A percentile compares a stretch with the other conserved stretches of the same genome.
These are phyloP conservation scores for Hippophae tibetana DNA, from an alignment of 306 rosid genomes.

Conservation along the genomic window DNA sequence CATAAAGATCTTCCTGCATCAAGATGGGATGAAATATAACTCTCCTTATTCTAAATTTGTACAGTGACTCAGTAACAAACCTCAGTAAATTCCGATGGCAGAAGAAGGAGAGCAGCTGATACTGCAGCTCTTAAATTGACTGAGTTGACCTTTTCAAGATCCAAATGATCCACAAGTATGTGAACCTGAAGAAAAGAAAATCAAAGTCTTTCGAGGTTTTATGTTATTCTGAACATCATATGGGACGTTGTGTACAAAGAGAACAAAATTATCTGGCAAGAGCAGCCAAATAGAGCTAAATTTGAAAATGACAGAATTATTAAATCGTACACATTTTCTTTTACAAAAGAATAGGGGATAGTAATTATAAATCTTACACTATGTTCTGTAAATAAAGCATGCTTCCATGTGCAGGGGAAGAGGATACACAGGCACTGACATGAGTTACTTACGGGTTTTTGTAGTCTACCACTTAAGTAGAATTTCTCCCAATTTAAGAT, in stretches of 20 bases:
- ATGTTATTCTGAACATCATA: neutral
- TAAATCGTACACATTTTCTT: no score
- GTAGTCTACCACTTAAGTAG: conserved; percentile 89
- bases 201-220: conserved; percentile 4
- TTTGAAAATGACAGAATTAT: no score
- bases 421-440: neutral
- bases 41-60: conserved; percentile 18
- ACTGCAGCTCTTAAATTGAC: conserved; percentile 74
- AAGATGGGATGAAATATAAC: conserved; percentile 2
- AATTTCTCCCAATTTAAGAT: conserved; percentile 65
- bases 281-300: no score
- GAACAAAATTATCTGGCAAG: no score
- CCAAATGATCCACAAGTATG: conserved; percentile 55
- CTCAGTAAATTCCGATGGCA: conserved; percentile 75
- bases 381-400: neutral
- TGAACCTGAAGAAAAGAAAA: conserved; percentile 45
- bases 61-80: conserved; percentile 34
- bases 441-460: conserved; percentile 62
- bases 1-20: conserved; percentile 80
- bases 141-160: conserved; percentile 41
- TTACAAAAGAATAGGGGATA: neutral
- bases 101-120: conserved; percentile 80
- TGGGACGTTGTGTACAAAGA: neutral
- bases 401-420: neutral
- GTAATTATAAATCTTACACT: neutral